Conservation (phyloP, 768 basidiomycete genomes). For the Gelatoporia subvermispora region DNA sequence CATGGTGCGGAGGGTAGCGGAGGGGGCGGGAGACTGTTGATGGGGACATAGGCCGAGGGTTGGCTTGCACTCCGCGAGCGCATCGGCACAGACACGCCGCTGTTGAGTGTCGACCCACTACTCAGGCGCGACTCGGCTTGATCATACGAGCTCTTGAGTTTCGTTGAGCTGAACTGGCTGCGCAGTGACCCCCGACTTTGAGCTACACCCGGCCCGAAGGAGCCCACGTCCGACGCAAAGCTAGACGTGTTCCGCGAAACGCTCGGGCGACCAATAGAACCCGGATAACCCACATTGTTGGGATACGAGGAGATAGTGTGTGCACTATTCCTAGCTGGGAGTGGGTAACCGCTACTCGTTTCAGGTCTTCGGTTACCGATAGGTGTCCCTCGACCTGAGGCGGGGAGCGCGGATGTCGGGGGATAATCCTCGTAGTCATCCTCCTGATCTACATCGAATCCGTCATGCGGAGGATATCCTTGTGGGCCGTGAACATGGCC, state of each 20-base stretch:
- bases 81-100: constrained; percentile 16
- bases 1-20: constrained; percentile 50
- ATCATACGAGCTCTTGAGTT: constrained; percentile 51
- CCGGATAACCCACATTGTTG: constrained; percentile 25
- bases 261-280: constrained; percentile 33
- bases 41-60: constrained; percentile 62
- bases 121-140: constrained; percentile 21
- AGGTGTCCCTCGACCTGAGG: constrained; percentile 75
- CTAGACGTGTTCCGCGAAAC: constrained; percentile 43
- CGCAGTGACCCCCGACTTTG: constrained; percentile 46
- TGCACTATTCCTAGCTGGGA: constrained; percentile 9
- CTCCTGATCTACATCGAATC: constrained; percentile 69
- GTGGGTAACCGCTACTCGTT: constrained; percentile 9
- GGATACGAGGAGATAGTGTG: constrained; percentile 7
- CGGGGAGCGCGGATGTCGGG: constrained; percentile 34
- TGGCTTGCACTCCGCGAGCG: constrained; percentile 80
- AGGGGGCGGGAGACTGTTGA: constrained; percentile 37
- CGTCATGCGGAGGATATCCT: constrained; percentile 58
- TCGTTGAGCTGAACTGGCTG: constrained; percentile 68
- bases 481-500: constrained; percentile 39
- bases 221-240: constrained; percentile 22
- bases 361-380: constrained; percentile 48
- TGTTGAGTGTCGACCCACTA: constrained; percentile 6
- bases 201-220: constrained; percentile 33
- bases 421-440: constrained; percentile 79